These are phyloP conservation scores for Bertia moriformis DNA, from an alignment of 2,329 filamentous ascomycete species.

Conservation along the genomic window DNA sequence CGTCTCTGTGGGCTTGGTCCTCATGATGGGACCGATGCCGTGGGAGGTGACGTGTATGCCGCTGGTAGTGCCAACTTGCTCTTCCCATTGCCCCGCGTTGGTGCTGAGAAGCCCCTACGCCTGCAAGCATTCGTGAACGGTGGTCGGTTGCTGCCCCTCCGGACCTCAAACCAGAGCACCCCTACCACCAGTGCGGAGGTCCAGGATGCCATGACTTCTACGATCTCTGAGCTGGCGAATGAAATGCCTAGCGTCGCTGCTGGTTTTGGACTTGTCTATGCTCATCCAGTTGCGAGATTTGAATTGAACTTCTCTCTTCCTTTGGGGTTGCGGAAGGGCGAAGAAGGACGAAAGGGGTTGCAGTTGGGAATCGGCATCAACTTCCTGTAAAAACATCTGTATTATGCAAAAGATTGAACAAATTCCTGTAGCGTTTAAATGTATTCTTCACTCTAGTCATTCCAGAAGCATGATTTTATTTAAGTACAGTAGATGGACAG, in stretches of 20 bases:
- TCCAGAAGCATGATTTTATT: too few species aligned
- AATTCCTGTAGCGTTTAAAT: not conserved
- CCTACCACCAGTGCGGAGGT: constrained; percentile 31
- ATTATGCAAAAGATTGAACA: not conserved
- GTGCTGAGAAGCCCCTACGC: constrained; percentile 69
- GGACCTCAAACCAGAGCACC: constrained; percentile 30
- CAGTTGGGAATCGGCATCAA: constrained; percentile 94
- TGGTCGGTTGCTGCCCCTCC: constrained; percentile 68
- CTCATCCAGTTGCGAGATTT: constrained; percentile 81
- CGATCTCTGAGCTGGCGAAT: constrained; percentile 56
- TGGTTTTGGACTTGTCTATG: constrained; percentile 83
- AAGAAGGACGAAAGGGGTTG: constrained; percentile 78
- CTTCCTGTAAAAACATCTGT: constrained; percentile 53
- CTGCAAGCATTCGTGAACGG: constrained; percentile 86
- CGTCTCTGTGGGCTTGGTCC: constrained; percentile 78
- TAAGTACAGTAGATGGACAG: too few species aligned
- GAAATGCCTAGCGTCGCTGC: constrained; percentile 75
- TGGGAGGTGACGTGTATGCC: constrained; percentile 84
- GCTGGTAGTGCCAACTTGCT: constrained; percentile 78
- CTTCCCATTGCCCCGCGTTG: constrained; percentile 68
- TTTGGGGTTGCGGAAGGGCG: constrained; percentile 64
- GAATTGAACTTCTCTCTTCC: constrained; percentile 93
- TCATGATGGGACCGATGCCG: constrained; percentile 68
- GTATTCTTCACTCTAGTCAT: too few species aligned
- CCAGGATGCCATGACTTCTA: constrained; percentile 35